Evolutionary conservation across 495 filamentous ascomycete species (phyloP).

Genomic region (Talaromyces ruber): DNA sequence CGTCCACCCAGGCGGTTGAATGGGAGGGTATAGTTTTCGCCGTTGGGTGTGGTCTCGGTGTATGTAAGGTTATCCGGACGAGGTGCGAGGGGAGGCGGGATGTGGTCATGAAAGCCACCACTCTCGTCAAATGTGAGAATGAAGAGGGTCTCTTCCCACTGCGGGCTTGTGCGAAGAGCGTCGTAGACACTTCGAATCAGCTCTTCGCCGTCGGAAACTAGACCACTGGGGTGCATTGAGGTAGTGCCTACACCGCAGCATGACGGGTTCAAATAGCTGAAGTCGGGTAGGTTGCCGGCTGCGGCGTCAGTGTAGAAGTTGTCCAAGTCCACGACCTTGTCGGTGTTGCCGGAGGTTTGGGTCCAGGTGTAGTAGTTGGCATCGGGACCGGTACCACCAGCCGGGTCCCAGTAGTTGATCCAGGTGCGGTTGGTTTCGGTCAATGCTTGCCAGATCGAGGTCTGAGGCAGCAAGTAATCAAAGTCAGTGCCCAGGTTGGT

Average conservation of each 20-base stretch:
- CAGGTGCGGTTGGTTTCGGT: conserved; percentile 33
- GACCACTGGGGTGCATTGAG: conserved; percentile 39
- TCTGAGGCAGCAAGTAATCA: conserved; percentile 26
- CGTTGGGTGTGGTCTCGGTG: conserved; percentile 30
- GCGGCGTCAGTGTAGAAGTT: conserved; percentile 29
- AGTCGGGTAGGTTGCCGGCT: conserved; percentile 30
- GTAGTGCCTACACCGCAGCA: conserved; percentile 36
- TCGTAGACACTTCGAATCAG: conserved; percentile 43
- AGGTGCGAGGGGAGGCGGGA: conserved; percentile 33
- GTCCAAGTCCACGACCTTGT: conserved; percentile 12
- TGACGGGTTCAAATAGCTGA: conserved; percentile 42
- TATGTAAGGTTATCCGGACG: conserved; percentile 30
- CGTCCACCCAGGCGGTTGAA: conserved; percentile 43
- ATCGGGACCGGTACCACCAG: conserved; percentile 23
- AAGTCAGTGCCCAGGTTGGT: conserved; percentile 33
- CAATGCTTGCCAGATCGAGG: conserved; percentile 38
- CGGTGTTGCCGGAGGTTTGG: conserved; percentile 19
- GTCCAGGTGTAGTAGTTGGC: conserved; percentile 37
- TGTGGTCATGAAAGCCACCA: conserved; percentile 41
- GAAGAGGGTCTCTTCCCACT: conserved; percentile 40
- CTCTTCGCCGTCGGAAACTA: conserved; percentile 36
- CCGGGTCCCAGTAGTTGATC: conserved; percentile 40
- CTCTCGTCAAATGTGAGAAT: conserved; percentile 43
- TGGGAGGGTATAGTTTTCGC: conserved; percentile 31
- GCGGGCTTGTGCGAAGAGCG: conserved; percentile 30